Evolutionary conservation across 257 asterid species (phyloP).

Genomic region (Solanum medicagineum): DNA sequence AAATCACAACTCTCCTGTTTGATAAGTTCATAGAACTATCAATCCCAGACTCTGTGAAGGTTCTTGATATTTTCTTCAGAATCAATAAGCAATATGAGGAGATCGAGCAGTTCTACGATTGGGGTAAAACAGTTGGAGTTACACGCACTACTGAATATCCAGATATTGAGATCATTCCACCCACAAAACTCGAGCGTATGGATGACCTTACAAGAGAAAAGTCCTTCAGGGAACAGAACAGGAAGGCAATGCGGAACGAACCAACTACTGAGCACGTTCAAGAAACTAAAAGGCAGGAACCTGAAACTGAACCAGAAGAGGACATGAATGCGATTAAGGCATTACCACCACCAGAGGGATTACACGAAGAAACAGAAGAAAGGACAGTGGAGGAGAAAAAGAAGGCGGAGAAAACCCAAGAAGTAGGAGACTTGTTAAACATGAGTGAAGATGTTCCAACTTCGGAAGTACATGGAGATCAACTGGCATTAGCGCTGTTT

Average conservation of each 20-base stretch:
- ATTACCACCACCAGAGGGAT: conserved; percentile 64
- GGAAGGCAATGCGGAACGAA: conserved; percentile 6
- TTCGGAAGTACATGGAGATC: conserved; percentile 49
- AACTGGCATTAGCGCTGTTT: conserved; percentile 70
- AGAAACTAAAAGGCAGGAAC: background rate
- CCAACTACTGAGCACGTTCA: conserved; percentile 10
- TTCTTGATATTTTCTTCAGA: conserved; percentile 60
- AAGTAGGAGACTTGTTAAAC: conserved; percentile 62
- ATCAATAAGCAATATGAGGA: conserved; percentile 78
- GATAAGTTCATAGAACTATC: conserved; percentile 83
- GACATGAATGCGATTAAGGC: conserved; percentile 60
- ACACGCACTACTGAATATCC: conserved; percentile 75
- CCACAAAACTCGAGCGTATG: conserved; percentile 72
- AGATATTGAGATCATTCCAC: conserved; percentile 62
- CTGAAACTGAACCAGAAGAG: conserved; percentile 29
- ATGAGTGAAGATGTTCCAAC: conserved; percentile 44
- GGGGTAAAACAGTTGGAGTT: conserved; percentile 61
- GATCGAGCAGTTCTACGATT: conserved; percentile 53
- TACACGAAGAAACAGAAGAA: conserved; percentile 13
- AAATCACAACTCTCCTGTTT: conserved; percentile 48
- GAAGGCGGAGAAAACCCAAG: conserved; percentile 19
- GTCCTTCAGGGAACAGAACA: conserved; percentile 22
- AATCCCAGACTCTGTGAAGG: conserved; percentile 44
- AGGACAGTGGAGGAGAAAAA: conserved; percentile 6
- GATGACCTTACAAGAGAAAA: conserved; percentile 66